These are phyloP conservation scores for Tulasnella calospora DNA, from an alignment of 768 basidiomycete species.

Conservation along the genomic window DNA sequence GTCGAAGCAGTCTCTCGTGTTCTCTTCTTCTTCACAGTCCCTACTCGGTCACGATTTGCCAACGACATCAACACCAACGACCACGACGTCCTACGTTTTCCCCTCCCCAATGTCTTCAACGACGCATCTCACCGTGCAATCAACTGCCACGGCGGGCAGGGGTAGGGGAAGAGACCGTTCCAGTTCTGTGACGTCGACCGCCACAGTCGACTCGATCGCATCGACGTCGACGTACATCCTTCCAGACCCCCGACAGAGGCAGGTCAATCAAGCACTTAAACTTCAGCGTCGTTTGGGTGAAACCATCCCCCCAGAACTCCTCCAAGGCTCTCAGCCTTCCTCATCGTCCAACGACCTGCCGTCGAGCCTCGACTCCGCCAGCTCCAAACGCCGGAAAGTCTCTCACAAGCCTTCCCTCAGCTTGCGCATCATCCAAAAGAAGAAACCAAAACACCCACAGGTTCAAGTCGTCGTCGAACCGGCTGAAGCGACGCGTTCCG, in stretches of 20 bases:
- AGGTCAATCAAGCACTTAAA: not conserved
- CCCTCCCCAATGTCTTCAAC: not conserved
- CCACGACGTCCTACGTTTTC: not conserved
- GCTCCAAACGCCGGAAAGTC: not conserved
- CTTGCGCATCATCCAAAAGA: not conserved
- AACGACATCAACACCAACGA: not conserved
- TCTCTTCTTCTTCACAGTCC: not conserved
- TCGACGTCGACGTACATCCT: conserved; percentile 7
- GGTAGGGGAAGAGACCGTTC: not conserved
- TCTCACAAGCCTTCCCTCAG: not conserved
- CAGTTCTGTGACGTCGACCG: conserved; percentile 13
- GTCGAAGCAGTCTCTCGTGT: not conserved
- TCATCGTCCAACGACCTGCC: not conserved
- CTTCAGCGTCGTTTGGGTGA: conserved; percentile 4
- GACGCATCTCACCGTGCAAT: not conserved
- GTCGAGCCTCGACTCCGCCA: not conserved
- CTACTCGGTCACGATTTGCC: not conserved
- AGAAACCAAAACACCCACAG: not conserved
- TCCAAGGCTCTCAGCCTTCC: not conserved
- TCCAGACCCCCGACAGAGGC: conserved; percentile 6
- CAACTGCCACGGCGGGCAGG: not conserved
- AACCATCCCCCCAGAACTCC: conserved; percentile 20
- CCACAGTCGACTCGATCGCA: not conserved
- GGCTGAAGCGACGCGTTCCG: not conserved
- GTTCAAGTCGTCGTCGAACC: not conserved